A percentile compares a stretch with the other conserved stretches of the same genome.
phyloP scores from a whole-genome alignment of 768 basidiomycete genomes.

The Mrakia gelida region DNA sequence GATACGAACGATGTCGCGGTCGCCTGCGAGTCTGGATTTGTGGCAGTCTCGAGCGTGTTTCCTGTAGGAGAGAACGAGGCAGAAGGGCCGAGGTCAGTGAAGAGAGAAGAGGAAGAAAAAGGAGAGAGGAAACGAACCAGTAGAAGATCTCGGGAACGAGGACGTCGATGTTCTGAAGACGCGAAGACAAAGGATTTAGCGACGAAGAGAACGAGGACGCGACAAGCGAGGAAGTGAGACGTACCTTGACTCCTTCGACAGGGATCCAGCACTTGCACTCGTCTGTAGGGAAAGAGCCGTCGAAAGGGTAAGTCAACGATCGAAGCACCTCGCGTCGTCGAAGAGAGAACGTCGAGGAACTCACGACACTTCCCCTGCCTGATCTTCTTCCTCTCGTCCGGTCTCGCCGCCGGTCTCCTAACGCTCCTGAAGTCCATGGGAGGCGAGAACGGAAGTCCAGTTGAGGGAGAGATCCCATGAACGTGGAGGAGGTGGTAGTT shows the following conservation, averaged over 20 bases:
- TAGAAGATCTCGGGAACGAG: conserved; percentile 29
- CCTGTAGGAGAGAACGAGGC: neutral
- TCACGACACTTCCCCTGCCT: conserved; percentile 65
- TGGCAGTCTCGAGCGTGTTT: conserved; percentile 26
- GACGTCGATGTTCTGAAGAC: conserved; percentile 1
- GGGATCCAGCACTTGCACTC: conserved; percentile 68
- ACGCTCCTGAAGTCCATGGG: conserved; percentile 60
- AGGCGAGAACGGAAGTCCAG: conserved; percentile 70
- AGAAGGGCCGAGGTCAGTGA: neutral
- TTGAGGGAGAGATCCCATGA: conserved; percentile 62
- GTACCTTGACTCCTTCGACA: conserved; percentile 67
- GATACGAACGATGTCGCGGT: conserved; percentile 20
- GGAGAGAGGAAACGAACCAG: conserved; percentile 2
- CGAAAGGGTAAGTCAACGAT: neutral
- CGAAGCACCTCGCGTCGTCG: neutral
- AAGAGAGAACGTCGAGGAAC: neutral
- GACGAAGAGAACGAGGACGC: too few relatives aligned
- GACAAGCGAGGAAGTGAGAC: conserved; percentile 35
- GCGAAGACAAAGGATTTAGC: neutral
- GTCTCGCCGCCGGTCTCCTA: conserved; percentile 47
- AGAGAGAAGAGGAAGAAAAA: neutral
- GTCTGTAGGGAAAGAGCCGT: conserved; percentile 41
- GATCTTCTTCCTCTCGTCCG: conserved; percentile 56
- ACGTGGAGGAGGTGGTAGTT: conserved; percentile 27
- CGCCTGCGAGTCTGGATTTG: conserved; percentile 8